These are phyloP conservation scores for Termitomyces sp. DNA, from an alignment of 768 basidiomycete species.

Conservation along the genomic window DNA sequence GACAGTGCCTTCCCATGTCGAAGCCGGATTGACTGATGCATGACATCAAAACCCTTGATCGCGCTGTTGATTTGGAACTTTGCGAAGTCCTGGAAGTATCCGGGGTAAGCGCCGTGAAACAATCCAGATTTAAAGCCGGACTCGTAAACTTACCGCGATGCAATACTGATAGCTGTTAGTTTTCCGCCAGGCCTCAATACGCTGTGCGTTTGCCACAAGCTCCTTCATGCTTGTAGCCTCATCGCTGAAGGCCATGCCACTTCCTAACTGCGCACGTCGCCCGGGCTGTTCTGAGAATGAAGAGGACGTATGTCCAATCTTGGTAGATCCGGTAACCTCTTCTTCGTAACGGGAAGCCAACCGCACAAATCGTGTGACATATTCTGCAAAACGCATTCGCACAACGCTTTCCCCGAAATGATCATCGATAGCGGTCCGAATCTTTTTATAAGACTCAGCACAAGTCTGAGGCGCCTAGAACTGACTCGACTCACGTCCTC, in stretches of 20 bases:
- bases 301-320: slow-evolving; percentile 66
- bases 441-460: slow-evolving; percentile 37
- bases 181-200: slow-evolving; percentile 92
- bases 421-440: slow-evolving; percentile 80
- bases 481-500: slow-evolving; percentile 71
- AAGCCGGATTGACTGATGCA: slow-evolving; percentile 83
- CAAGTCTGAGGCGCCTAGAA: not conserved
- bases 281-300: slow-evolving; percentile 48
- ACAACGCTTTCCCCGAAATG: slow-evolving; percentile 91
- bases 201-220: slow-evolving; percentile 67
- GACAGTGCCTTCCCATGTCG: slow-evolving; percentile 68
- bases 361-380: slow-evolving; percentile 81
- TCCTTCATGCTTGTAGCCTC: slow-evolving; percentile 66
- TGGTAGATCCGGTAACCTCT: slow-evolving; percentile 76
- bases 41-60: slow-evolving; percentile 78
- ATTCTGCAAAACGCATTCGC: slow-evolving; percentile 86
- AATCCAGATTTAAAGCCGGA: not conserved
- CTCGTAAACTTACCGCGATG: slow-evolving; percentile 45
- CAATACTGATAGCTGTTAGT: slow-evolving; percentile 78
- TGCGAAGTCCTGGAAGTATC: slow-evolving; percentile 59
- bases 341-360: slow-evolving; percentile 88
- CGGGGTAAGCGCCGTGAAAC: not conserved
- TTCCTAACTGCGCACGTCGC: slow-evolving; percentile 57
- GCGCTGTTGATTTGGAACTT: slow-evolving; percentile 48
- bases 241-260: slow-evolving; percentile 77